These are phyloP conservation scores for Sugiyamaella pinicola DNA, from an alignment of 1,139 yeast species.

Conservation along the genomic window DNA sequence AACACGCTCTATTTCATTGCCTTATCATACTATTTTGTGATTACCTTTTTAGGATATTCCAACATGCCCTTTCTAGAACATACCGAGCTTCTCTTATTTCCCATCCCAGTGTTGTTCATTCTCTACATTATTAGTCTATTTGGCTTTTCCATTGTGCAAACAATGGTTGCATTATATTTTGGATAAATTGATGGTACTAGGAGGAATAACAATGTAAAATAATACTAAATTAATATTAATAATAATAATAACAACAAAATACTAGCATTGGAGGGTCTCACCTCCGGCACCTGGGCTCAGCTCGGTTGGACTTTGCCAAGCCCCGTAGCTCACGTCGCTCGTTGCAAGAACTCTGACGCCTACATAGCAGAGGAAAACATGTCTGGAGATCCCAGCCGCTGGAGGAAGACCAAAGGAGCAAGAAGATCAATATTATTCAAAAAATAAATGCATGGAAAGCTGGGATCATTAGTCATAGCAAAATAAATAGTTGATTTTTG, in stretches of 20 bases:
- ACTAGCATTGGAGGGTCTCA: neutral
- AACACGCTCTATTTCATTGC: conserved; percentile 76
- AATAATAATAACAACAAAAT: neutral
- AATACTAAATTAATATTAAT: conserved; percentile 1
- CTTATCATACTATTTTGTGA: conserved; percentile 70
- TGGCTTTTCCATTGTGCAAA: conserved; percentile 71
- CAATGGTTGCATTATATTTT: conserved; percentile 70
- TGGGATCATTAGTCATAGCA: conserved; percentile 2
- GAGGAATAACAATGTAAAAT: neutral
- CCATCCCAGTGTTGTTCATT: conserved; percentile 61
- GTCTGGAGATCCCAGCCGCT: too few species aligned
- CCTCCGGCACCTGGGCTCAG: neutral
- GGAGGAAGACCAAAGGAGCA: too few species aligned
- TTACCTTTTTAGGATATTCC: conserved; percentile 86
- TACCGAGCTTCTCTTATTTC: conserved; percentile 56
- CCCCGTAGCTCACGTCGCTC: too few species aligned
- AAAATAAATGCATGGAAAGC: neutral
- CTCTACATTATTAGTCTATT: conserved; percentile 56
- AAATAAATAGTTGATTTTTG: neutral
- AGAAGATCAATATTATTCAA: neutral
- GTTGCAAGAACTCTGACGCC: too few species aligned
- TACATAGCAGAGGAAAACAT: too few species aligned
- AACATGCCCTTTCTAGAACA: conserved; percentile 75
- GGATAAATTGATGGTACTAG: conserved; percentile 1
- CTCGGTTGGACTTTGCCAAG: too few species aligned